Base-by-base conservation (phyloP, 148 eudicot genomes). In the Chenopodium album region DNA sequence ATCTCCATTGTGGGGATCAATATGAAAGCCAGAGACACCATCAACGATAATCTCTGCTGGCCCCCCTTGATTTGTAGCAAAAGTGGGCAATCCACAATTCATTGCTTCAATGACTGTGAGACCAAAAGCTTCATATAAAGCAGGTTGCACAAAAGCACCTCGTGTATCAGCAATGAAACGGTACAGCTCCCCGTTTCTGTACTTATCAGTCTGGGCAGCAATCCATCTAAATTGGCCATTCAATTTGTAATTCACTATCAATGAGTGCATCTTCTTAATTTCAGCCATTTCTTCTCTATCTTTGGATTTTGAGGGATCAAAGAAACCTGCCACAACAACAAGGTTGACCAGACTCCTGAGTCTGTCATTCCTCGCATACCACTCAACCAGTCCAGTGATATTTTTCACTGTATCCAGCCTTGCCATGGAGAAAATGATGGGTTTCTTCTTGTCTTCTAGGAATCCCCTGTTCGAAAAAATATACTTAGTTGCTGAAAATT, bases 211-310 rank as follows among this genome's bases (percentile, higher is more conserved):
- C 78, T 95, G 99, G 47, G 99, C 99, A 37, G 97, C 94, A 81
- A 95, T 95, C 98, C 99, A 95, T 87, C 98, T 89, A 26, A 93
- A 86, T 81, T 95, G 98, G 23, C 99, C 99, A 82, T 90, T 92
- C 32, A 95, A 89, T 72, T 87, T 89, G 83, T 94, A 90, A 66
- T 85, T 92, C 50, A 92, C 93, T 20, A 95, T 88, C 78, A 95
- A 79, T 60, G 46, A 60, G 75, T 94, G 99, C 97, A 95, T 95
- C 88, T 92, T 94, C 75, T 60, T 88, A 67, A 95, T 93, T 82
- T 95, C 98, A 31, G 94, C 90, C 76, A 87, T 88, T 85, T 95
- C 99, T 90, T 95, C 98, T 88, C 98, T 86, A 86, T 95, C 99
- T 82, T 95, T 94, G 52, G 98, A 95, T 86, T 92, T 95, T 67